Evolutionary conservation across 805 yeast genomes (phyloP).

Genomic region (Ogataea saltuana): DNA sequence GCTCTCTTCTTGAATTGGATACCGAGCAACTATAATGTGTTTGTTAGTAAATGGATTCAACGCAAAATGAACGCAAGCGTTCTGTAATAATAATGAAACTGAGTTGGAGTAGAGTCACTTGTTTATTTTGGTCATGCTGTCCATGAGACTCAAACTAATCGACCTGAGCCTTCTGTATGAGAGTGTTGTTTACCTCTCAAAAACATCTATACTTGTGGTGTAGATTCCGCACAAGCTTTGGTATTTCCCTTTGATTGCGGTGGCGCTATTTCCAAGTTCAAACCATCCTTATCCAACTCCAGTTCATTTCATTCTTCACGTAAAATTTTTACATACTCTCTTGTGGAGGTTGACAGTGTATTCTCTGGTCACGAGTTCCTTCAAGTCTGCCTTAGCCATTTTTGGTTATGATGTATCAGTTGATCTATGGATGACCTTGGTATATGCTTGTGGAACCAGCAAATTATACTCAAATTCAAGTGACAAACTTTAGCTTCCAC

Average conservation of each 20-base stretch:
- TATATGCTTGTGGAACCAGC: not conserved
- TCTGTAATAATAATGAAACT: too few relatives aligned
- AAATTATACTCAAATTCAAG: conserved; percentile 4
- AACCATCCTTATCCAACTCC: too few relatives aligned
- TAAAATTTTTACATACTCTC: conserved; percentile 68
- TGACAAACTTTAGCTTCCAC: conserved; percentile 8
- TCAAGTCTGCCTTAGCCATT: conserved; percentile 62
- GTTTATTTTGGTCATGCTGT: too few relatives aligned
- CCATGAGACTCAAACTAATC: too few relatives aligned
- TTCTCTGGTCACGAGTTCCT: conserved; percentile 99
- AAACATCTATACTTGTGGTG: too few relatives aligned
- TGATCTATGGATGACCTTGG: conserved; percentile 7
- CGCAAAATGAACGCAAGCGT: not conserved
- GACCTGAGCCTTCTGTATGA: too few relatives aligned
- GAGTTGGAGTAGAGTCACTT: too few relatives aligned
- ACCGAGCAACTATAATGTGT: conserved; percentile 75
- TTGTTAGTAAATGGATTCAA: conserved; percentile 12
- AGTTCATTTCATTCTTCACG: not conserved
- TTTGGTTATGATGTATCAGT: conserved; percentile 19
- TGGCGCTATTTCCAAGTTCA: not conserved
- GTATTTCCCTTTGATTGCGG: not conserved
- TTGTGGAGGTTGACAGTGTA: conserved; percentile 99
- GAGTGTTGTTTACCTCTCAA: too few relatives aligned
- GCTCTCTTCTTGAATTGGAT: conserved; percentile 99
- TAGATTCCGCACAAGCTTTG: too few relatives aligned